Base-by-base conservation (phyloP, 768 basidiomycete species). In the Leccinum subgranulosum region DNA sequence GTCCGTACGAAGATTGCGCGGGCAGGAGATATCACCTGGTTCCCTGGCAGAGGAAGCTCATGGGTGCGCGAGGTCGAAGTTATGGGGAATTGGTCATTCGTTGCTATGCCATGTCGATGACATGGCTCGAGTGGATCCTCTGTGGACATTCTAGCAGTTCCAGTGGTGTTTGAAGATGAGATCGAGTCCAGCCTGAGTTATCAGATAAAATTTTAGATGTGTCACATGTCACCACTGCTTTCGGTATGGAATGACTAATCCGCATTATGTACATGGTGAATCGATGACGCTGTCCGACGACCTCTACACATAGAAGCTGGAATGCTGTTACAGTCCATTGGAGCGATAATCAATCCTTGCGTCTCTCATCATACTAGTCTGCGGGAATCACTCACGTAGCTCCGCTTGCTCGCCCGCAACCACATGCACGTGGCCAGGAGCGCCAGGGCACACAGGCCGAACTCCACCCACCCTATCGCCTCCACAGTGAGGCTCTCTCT, bases 381-480 rank as follows among this genome's bases (percentile, higher is more conserved):
- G 66, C 71, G 66, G 41, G 78, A 79, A 67, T 75, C 79, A 61
- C 74, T 71, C 60, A 79, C 73, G 59, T 69, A 77, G 60, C 69
- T 71, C 58, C 73, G 69, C 61, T 73, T 66, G 39, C 74, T 72
- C 45, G 69, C 64, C 19, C 75, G 74, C 64, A 82, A 68, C 82
- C 81, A 83, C 62, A 79, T 66, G 47, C 83, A 79, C 12, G 88
- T 87, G 31, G 78, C 76, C 5, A 79, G 53, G 45, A 88, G 69
- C 7, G 86, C 83, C 58, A 85, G 54, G 11, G 77, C 54, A 64
- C 85, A 86, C 19, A 92, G 69, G 7, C 78, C 80, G 59, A 90
- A 85, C 61, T 89, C 87, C 51, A 85, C 82, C 89, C 90, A 91
- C 5, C 87, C 88, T 15, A 91, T 67, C 1, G 85, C 85, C 70